Conservation (phyloP, 2,329 filamentous ascomycete species). For the Trichophyton equinum region DNA sequence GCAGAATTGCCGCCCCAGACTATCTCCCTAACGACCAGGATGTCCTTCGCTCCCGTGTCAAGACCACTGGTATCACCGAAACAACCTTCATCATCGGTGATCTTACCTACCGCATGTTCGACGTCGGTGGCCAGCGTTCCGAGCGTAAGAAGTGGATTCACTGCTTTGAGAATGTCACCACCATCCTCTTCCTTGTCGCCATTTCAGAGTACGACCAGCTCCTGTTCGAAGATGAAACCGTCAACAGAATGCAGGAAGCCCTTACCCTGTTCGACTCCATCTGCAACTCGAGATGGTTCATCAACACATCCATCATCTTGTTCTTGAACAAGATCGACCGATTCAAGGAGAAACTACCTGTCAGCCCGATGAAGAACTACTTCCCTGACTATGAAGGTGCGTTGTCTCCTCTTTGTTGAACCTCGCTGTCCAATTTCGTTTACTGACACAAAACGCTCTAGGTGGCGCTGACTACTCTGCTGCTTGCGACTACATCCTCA, state of each 20-base stretch:
- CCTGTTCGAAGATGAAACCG: conserved; percentile 89
- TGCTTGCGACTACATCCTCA: conserved; percentile 97
- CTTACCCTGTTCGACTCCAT: conserved; percentile 60
- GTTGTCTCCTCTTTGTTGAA: conserved; percentile 5
- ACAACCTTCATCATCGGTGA: conserved; percentile 93
- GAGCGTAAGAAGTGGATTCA: conserved; percentile 99
- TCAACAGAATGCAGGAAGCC: conserved; percentile 65
- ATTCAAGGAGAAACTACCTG: conserved; percentile 62
- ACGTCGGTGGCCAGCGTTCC: conserved; percentile 87
- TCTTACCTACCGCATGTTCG: conserved; percentile 93
- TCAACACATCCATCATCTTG: conserved; percentile 59
- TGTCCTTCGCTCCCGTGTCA: conserved; percentile 87
- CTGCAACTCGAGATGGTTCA: conserved; percentile 60
- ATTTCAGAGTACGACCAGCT: conserved; percentile 96
- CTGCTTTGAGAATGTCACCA: conserved; percentile 96
- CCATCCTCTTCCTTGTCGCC: conserved; percentile 89
- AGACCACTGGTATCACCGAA: conserved; percentile 94
- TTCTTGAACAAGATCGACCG: conserved; percentile 66
- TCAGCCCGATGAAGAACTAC: conserved; percentile 64
- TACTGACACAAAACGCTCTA: conserved; percentile 18
- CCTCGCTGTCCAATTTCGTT: conserved; percentile 10
- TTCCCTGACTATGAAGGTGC: conserved; percentile 63
- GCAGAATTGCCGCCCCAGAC: conserved; percentile 77
- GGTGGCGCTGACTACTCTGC: conserved; percentile 90
- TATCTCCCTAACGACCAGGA: conserved; percentile 95